phyloP scores from a whole-genome alignment of 1,139 yeast species.

The Candida mesenterica region DNA sequence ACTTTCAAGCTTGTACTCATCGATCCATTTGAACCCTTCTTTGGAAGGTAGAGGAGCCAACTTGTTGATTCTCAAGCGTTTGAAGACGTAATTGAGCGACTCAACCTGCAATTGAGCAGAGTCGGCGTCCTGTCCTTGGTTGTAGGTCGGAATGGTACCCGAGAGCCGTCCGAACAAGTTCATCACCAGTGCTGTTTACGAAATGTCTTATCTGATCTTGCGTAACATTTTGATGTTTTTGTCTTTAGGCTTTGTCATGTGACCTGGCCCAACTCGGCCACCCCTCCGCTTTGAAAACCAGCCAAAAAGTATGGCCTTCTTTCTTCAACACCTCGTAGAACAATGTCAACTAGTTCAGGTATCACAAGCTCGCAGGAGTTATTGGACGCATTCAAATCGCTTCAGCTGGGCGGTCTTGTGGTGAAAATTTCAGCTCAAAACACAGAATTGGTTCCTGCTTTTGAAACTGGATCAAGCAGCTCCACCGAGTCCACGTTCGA shows the following conservation, averaged over 20 bases:
- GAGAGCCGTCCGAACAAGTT: neutral
- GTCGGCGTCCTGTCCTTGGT: neutral
- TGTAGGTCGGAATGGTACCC: neutral
- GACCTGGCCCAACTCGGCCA: too few relatives aligned
- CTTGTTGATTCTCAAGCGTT: constrained; percentile 47
- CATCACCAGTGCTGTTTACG: too few relatives aligned
- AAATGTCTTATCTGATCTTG: too few relatives aligned
- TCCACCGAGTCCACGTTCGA: constrained; percentile 31
- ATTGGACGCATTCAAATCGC: constrained; percentile 28
- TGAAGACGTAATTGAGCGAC: constrained; percentile 54
- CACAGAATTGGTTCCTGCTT: constrained; percentile 43
- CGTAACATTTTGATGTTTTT: too few relatives aligned
- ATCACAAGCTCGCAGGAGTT: constrained; percentile 53
- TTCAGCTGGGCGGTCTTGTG: constrained; percentile 27
- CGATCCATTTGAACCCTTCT: constrained; percentile 21
- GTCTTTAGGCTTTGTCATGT: too few relatives aligned
- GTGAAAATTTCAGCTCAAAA: constrained; percentile 46
- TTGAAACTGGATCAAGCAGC: constrained; percentile 17
- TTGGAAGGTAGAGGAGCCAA: constrained; percentile 39
- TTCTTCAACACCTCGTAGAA: too few relatives aligned
- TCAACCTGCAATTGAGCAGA: constrained; percentile 25
- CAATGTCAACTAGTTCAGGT: constrained; percentile 73
- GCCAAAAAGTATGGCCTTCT: too few relatives aligned
- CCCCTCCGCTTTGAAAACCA: too few relatives aligned
- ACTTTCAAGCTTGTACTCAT: constrained; percentile 3